phyloP scores from a whole-genome alignment of 306 rosid genomes.

The Delonix regia region DNA sequence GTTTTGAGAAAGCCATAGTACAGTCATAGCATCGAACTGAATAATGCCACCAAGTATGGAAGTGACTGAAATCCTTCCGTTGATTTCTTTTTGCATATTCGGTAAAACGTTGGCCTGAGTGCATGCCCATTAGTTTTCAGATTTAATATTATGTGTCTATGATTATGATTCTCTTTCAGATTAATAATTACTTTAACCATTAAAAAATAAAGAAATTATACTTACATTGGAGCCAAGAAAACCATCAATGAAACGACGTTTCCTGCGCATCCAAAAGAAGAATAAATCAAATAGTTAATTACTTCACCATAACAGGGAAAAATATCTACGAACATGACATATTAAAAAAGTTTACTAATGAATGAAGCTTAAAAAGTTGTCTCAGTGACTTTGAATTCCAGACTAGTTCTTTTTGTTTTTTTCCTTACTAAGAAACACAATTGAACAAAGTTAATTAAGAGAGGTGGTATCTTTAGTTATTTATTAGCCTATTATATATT shows the following conservation, averaged over 20 bases:
- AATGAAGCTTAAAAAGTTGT: no score
- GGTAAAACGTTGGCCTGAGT: constrained; percentile 83
- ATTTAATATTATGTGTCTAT: neutral
- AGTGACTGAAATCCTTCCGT: constrained; percentile 83
- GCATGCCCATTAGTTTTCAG: neutral
- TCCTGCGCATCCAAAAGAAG: constrained; percentile 52
- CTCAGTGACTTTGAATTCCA: no score
- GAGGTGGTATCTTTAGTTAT: no score
- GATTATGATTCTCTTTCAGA: no score
- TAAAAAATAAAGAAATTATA: neutral
- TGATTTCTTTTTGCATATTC: constrained; percentile 74
- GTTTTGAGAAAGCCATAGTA: constrained; percentile 68
- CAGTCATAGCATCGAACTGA: constrained; percentile 83
- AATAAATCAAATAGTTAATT: neutral
- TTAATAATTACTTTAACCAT: no score
- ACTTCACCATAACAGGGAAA: neutral
- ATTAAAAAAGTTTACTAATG: no score
- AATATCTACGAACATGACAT: neutral
- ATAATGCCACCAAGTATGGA: constrained; percentile 80
- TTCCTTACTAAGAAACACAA: no score
- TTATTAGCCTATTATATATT: no score
- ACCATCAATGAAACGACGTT: constrained; percentile 81
- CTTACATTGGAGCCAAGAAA: constrained; percentile 92
- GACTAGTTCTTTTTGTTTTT: no score
- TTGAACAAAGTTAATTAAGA: no score